Base-by-base conservation (phyloP, 805 yeast genomes). In the Zygoascus ofunaensis region DNA sequence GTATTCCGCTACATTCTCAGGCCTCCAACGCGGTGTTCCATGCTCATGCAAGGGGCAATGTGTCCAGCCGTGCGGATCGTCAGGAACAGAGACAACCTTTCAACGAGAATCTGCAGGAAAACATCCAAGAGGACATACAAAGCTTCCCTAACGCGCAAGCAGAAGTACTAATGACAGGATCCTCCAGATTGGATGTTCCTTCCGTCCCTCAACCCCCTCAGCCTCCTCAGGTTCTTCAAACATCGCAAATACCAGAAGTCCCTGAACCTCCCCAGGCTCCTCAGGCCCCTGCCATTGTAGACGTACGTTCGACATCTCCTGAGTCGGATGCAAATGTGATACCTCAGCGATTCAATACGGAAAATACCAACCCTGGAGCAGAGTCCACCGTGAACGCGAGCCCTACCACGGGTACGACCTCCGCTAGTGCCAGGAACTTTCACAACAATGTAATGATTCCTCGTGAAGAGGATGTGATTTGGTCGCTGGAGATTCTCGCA, bases 401-500 rank as follows among this genome's bases (percentile, higher is more conserved):
- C 4, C 18, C 37, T 4, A n/a, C 45, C 4, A 14, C 41, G 18
- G 15, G 41, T 19, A 15, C 24, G 12, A 21, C 42, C 34, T 14
- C 22, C 18, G 26, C 36, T 22, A 5, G 18, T 10, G 43, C 30
- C 3, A 67, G 86, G 42, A 63, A 63, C 20, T 79, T 79, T 54
- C 62, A 69, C 39, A 64, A 82, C 35, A 94, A 95, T 1, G 77
- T 80, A 19, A 72, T 89, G n/a, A 74, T 87, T 4, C 97, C 97
- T 1, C 75, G 86, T 45, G 94, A 85, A 50, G 97, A 90, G 59
- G 98, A 90, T 58, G 85, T 90, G 15, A 80, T 87, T 32, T 87
- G 96, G 95, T 82, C 95, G 3, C 68, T 90, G 43, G 97, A 90
- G 62, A 71, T 92, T 18, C 63, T 92, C 41, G 97, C 97, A 12